Conservation (phyloP, 306 rosid species). For the Parietaria judaica region DNA sequence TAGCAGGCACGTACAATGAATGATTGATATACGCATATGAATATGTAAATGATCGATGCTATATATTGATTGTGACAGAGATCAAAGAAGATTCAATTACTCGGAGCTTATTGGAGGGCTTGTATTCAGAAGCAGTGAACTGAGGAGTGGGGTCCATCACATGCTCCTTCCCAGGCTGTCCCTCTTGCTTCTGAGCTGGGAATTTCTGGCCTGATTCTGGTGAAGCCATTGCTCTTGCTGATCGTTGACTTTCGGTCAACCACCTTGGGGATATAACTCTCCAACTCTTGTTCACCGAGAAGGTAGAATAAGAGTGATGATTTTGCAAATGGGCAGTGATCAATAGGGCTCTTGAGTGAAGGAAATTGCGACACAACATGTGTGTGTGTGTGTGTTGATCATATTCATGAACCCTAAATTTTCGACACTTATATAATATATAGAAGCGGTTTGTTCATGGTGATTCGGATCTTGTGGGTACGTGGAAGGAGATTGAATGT, state of each 20-base stretch:
- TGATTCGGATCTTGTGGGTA: too few relatives aligned
- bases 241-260: conserved; percentile 11
- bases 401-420: too few relatives aligned
- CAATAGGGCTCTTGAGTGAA: too few relatives aligned
- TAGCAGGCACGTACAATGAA: too few relatives aligned
- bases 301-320: too few relatives aligned
- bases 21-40: background rate
- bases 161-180: conserved; percentile 75
- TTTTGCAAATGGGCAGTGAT: too few relatives aligned
- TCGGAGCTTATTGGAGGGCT: conserved; percentile 64
- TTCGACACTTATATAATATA: too few relatives aligned
- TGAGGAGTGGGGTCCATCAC: conserved; percentile 70
- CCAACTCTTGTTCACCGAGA: background rate
- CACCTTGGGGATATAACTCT: conserved; percentile 1
- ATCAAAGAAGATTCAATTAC: conserved; percentile 13
- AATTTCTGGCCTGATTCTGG: conserved; percentile 34
- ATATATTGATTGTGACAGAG: background rate
- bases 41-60: background rate
- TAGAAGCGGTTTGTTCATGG: too few relatives aligned
- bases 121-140: conserved; percentile 46
- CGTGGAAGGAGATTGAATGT: too few relatives aligned
- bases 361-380: too few relatives aligned
- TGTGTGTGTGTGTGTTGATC: too few relatives aligned
- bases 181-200: conserved; percentile 53
- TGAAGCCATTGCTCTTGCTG: conserved; percentile 49